These are phyloP conservation scores for Neolentinus lepideus DNA, from an alignment of 1,284 basidiomycete species.

Conservation along the genomic window DNA sequence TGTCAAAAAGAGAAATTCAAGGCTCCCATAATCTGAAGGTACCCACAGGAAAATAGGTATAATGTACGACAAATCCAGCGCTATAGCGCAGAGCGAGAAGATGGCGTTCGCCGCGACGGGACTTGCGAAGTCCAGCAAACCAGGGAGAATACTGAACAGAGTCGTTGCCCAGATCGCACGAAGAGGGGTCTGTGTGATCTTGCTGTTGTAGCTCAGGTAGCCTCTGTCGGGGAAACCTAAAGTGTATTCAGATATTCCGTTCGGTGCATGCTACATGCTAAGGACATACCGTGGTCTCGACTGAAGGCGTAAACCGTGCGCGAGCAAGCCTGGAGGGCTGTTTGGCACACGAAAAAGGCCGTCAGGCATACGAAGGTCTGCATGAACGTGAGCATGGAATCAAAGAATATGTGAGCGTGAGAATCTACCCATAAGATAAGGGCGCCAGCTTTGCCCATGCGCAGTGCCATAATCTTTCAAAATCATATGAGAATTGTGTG, in stretches of 20 bases:
- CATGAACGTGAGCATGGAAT: neutral
- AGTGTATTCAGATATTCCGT: constrained; percentile 3
- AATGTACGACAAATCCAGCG: constrained; percentile 65
- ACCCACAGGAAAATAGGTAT: constrained; percentile 60
- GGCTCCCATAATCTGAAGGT: constrained; percentile 1
- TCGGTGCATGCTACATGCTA: neutral
- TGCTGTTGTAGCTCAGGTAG: constrained; percentile 68
- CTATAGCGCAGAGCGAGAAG: constrained; percentile 75
- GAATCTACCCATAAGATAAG: constrained; percentile 65
- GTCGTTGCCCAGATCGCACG: constrained; percentile 80
- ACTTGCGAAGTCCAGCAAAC: constrained; percentile 72
- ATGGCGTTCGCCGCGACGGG: constrained; percentile 78
- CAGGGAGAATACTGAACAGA: constrained; percentile 62
- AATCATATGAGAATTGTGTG: neutral
- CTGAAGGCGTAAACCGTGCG: constrained; percentile 88
- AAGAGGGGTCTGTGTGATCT: constrained; percentile 68
- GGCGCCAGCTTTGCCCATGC: constrained; percentile 67
- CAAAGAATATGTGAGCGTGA: constrained; percentile 1
- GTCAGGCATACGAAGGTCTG: constrained; percentile 71
- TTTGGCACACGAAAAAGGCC: constrained; percentile 80
- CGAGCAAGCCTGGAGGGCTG: constrained; percentile 79
- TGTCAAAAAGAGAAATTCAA: neutral
- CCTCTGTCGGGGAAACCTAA: constrained; percentile 74
- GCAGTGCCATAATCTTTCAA: constrained; percentile 60
- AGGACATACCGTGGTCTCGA: constrained; percentile 66